These are phyloP conservation scores for Prunus dulcis DNA, from an alignment of 306 rosid genomes.

Conservation along the genomic window DNA sequence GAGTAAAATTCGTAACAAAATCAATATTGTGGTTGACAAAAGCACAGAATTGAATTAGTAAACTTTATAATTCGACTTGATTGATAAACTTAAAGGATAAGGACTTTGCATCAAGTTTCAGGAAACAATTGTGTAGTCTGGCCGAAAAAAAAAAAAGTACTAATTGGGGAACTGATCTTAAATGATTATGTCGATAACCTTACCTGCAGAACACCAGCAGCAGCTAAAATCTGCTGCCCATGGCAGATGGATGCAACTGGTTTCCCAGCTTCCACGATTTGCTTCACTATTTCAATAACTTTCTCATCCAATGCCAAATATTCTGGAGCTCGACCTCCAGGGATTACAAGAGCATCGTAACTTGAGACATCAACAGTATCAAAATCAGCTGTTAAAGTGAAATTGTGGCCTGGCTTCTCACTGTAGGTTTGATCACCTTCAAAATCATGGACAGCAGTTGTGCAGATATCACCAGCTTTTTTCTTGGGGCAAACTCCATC, in stretches of 20 bases:
- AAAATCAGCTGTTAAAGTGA: constrained; percentile 55
- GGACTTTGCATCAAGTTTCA: not conserved
- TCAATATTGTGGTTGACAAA: not conserved
- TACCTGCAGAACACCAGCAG: constrained; percentile 86
- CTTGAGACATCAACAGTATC: constrained; percentile 52
- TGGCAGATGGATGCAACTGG: constrained; percentile 61
- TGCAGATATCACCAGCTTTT: constrained; percentile 75
- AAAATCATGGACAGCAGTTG: constrained; percentile 80
- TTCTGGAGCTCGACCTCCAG: constrained; percentile 56
- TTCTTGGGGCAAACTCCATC: constrained; percentile 80
- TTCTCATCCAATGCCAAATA: constrained; percentile 42
- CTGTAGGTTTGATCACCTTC: constrained; percentile 92
- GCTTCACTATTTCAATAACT: constrained; percentile 39
- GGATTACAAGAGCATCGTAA: constrained; percentile 62
- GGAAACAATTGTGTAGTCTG: not conserved
- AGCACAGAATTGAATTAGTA: not conserved
- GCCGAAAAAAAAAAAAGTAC: not conserved
- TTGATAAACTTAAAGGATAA: not conserved
- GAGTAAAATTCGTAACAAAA: not conserved
- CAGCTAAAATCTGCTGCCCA: constrained; percentile 81
- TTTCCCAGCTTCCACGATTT: constrained; percentile 42
- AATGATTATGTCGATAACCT: constrained; percentile 3
- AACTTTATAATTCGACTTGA: too few species aligned
- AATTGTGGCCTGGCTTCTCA: constrained; percentile 73
- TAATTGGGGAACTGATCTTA: not conserved